Percentiles rank a stretch among this genome's conserved stretches.
These are phyloP conservation scores for Spongiforma sp. DNA, from an alignment of 1,284 basidiomycete species.

Conservation along the genomic window DNA sequence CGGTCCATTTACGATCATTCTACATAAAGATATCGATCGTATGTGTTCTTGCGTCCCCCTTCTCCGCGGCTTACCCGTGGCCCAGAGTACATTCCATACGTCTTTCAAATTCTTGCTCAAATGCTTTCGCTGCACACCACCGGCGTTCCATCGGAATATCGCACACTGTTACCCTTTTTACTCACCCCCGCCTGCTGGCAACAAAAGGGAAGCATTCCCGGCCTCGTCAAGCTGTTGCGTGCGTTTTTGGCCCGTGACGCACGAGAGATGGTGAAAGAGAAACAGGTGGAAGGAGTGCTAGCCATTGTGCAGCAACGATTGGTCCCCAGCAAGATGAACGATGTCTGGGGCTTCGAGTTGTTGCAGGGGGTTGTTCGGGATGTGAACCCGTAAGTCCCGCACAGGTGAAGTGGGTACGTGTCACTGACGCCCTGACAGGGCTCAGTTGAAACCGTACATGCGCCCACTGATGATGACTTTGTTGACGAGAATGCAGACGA, in stretches of 20 bases:
- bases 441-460: conserved; percentile 75
- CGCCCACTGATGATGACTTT: conserved; percentile 83
- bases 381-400: conserved; percentile 70
- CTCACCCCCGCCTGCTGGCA: conserved; percentile 92
- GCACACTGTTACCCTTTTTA: conserved; percentile 80
- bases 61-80: background rate
- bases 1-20: conserved; percentile 86
- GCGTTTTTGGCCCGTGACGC: conserved; percentile 85
- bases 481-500: conserved; percentile 85
- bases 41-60: conserved; percentile 26
- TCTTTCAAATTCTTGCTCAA: conserved; percentile 96
- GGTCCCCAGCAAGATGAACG: conserved; percentile 88
- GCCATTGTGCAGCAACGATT: conserved; percentile 93
- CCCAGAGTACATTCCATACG: conserved; percentile 95
- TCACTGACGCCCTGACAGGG: conserved; percentile 45
- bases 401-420: too few relatives aligned
- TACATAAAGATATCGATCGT: conserved; percentile 95
- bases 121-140: conserved; percentile 87
- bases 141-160: conserved; percentile 80
- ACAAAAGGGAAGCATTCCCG: conserved; percentile 95
- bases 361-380: conserved; percentile 79
- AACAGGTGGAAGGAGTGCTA: conserved; percentile 81
- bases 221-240: conserved; percentile 87
- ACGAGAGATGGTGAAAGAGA: conserved; percentile 68
- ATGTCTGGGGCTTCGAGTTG: conserved; percentile 91